Evolutionary conservation across 345 rosid species (phyloP).

Genomic region (Euphorbia tirucalli): DNA sequence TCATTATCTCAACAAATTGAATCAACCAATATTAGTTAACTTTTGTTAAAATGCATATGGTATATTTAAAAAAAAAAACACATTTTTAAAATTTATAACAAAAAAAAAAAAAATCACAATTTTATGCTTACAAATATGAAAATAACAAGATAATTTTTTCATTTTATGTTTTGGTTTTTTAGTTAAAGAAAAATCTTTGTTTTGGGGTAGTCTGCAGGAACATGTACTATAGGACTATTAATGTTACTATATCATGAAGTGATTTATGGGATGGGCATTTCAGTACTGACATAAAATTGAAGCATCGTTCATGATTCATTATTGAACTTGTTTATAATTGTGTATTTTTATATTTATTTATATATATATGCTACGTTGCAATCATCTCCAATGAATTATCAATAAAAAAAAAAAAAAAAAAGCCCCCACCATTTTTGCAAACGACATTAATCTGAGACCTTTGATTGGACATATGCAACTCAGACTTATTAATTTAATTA

Average conservation of each 20-base stretch:
- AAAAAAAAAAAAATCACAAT: too few relatives aligned
- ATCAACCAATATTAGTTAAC: too few relatives aligned
- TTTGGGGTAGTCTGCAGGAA: too few relatives aligned
- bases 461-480: constrained; percentile 38
- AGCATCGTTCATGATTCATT: constrained; percentile 26
- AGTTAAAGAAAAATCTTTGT: too few relatives aligned
- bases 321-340: neutral
- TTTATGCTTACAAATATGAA: too few relatives aligned
- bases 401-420: neutral
- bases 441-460: constrained; percentile 38
- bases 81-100: too few relatives aligned
- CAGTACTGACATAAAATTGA: constrained; percentile 20
- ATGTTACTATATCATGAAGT: neutral
- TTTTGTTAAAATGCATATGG: too few relatives aligned
- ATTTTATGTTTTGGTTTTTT: too few relatives aligned
- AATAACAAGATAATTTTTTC: too few relatives aligned
- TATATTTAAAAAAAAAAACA: too few relatives aligned
- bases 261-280: neutral
- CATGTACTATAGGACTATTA: neutral
- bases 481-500: constrained; percentile 21
- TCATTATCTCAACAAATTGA: too few relatives aligned
- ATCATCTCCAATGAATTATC: constrained; percentile 12
- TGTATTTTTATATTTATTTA: too few relatives aligned
- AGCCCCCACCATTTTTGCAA: constrained; percentile 43
- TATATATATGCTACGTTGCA: neutral